phyloP scores from a whole-genome alignment of 2,329 filamentous ascomycete species.

The Ceratocystis lukuohia region DNA sequence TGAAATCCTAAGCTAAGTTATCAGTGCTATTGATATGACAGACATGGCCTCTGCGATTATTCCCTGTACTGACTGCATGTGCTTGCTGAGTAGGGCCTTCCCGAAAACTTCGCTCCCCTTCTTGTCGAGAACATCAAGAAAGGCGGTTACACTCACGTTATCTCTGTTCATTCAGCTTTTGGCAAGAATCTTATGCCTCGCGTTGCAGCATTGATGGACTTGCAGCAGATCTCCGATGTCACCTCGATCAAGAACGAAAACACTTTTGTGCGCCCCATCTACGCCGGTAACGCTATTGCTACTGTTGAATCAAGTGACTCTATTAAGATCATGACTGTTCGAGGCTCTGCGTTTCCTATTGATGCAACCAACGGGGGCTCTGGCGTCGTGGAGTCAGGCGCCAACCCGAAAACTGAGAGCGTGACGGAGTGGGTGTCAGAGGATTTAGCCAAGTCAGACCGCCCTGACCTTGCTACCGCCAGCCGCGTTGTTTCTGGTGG shows the following conservation, averaged over 20 bases:
- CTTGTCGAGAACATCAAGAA: constrained; percentile 95
- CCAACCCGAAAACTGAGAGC: constrained; percentile 64
- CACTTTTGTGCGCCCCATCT: constrained; percentile 92
- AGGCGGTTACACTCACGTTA: constrained; percentile 80
- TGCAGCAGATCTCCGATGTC: constrained; percentile 88
- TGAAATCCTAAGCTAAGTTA: not conserved
- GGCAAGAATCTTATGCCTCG: constrained; percentile 90
- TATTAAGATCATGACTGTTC: constrained; percentile 81
- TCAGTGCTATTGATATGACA: not conserved
- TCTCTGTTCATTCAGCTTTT: constrained; percentile 86
- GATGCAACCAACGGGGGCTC: constrained; percentile 58
- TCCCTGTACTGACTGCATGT: constrained; percentile 1
- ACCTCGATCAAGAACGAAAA: constrained; percentile 76
- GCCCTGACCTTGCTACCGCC: constrained; percentile 86
- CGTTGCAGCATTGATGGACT: constrained; percentile 79
- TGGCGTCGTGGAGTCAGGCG: constrained; percentile 64
- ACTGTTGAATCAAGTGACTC: constrained; percentile 82
- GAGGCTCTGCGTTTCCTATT: constrained; percentile 79
- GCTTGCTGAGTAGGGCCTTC: constrained; percentile 49
- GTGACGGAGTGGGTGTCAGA: constrained; percentile 85
- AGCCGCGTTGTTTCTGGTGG: constrained; percentile 83
- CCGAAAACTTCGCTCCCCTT: constrained; percentile 88
- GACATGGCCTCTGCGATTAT: not conserved
- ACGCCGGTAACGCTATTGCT: constrained; percentile 92
- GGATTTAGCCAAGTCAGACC: constrained; percentile 81